phyloP scores from a whole-genome alignment of 768 basidiomycete genomes.

The Tylopilus subfusipes region DNA sequence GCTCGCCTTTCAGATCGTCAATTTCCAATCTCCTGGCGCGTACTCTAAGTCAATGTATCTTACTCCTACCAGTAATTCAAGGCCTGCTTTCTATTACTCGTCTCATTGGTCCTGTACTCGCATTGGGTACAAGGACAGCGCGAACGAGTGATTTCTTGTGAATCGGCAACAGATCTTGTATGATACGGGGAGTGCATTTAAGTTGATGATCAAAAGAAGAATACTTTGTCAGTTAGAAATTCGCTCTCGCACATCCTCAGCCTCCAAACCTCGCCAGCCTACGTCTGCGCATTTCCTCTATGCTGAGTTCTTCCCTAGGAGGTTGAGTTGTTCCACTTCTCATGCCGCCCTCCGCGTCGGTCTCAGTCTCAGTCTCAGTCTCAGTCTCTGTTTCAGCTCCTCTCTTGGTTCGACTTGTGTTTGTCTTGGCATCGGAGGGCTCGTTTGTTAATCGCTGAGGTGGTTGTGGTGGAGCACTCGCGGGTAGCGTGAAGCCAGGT shows the following conservation, averaged over 20 bases:
- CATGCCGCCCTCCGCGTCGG: slow-evolving; percentile 20
- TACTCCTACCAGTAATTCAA: not conserved
- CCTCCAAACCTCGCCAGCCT: slow-evolving; percentile 63
- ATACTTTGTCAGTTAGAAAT: not conserved
- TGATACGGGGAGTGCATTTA: not conserved
- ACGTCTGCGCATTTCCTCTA: slow-evolving; percentile 67
- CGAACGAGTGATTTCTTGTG: not conserved
- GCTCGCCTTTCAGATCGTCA: not conserved
- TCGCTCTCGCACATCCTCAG: slow-evolving; percentile 19
- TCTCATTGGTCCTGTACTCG: not conserved
- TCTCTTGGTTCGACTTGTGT: slow-evolving; percentile 10
- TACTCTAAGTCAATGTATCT: too few species aligned
- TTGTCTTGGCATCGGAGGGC: not conserved
- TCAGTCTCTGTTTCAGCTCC: slow-evolving; percentile 32
- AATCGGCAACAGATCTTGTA: not conserved
- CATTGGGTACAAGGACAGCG: not conserved
- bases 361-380: slow-evolving; percentile 36
- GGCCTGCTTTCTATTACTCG: not conserved
- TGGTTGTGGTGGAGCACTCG: slow-evolving; percentile 6
- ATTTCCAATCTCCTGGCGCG: not conserved
- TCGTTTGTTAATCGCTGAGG: slow-evolving; percentile 18
- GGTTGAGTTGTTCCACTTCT: slow-evolving; percentile 2
- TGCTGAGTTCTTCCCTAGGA: slow-evolving; percentile 38
- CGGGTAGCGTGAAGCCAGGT: slow-evolving; percentile 43
- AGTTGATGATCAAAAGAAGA: not conserved